Evolutionary conservation across 495 filamentous ascomycete genomes (phyloP).

Genomic region (Xylaria curta): DNA sequence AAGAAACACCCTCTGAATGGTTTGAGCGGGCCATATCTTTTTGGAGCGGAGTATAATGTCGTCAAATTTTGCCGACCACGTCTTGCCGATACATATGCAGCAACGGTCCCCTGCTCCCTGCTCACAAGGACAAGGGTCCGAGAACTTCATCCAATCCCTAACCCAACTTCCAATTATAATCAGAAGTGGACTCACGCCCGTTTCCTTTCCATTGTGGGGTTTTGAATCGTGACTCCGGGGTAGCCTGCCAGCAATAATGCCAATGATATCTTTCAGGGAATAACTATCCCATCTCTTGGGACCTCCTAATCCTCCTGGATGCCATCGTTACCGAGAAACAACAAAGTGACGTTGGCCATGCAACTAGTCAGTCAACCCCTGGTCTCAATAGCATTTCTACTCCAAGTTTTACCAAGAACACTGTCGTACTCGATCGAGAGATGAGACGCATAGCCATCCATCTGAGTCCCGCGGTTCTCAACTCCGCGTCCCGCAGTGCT

Average conservation of each 20-base stretch:
- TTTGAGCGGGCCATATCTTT: background rate
- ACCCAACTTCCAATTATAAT: background rate
- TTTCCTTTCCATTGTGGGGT: background rate
- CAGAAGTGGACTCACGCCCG: background rate
- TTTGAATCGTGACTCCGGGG: constrained; percentile 13
- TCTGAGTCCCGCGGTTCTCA: background rate
- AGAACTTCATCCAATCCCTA: constrained; percentile 6
- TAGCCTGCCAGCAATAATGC: background rate
- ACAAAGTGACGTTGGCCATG: constrained; percentile 12
- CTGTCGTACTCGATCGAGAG: background rate
- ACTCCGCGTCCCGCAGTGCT: background rate
- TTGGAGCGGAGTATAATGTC: constrained; percentile 13
- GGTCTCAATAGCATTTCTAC: background rate
- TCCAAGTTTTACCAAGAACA: background rate
- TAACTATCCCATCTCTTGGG: constrained; percentile 3
- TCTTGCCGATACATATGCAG: constrained; percentile 3
- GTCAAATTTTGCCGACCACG: constrained; percentile 10
- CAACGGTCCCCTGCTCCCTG: constrained; percentile 15
- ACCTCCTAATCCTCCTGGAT: background rate
- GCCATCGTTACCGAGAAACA: background rate
- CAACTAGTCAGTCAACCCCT: background rate
- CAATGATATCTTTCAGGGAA: background rate
- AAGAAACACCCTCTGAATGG: background rate
- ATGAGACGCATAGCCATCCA: background rate
- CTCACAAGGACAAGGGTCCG: constrained; percentile 14